Base-by-base conservation (phyloP, 2,329 filamentous ascomycete genomes). In the Colletotrichum sp. region DNA sequence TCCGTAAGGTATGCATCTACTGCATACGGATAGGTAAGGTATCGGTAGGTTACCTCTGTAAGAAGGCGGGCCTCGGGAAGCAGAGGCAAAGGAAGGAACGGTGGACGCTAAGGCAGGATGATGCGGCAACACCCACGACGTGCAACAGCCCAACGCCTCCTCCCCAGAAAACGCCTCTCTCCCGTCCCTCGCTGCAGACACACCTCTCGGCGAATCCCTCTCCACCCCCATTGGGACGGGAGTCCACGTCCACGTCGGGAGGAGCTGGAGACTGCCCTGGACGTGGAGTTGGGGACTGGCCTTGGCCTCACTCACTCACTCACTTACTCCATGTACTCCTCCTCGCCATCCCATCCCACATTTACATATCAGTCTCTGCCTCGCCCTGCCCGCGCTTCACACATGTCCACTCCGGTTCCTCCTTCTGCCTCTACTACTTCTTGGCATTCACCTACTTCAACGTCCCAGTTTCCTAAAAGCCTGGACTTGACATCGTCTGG, bases 281-380 rank as follows among this genome's bases (percentile, higher is more conserved):
- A 52, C 43, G 55, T 59, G 55, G 55, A 68, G 43, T 61, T 36
- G 57, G 34, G 43, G 26, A 24, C 28, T 48, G 39, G 43, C n/a
- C n/a, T 24, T 52, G 43, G 43, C n/a, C n/a, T 52, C 43, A 52
- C 43, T 52, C 59, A 52, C 43, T 52, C 43, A 52, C n/a, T 52
- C n/a, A 63, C 59, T 34, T 24, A 57, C 30, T 61, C 59, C 26
- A n/a, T 34, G 28, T 32, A n/a, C 18, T 39, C 36, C 36, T 39
- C 36, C 16, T 39, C 36, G 36, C 36, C 36, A 39, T 39, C 36
- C 36, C 36, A 70, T 71, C 68, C 68, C 73, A 52, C 71, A 68
- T 68, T 43, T 75, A 73, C 70, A 75, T 73, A 75, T 73, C 64
- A 64, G 57, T 39, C 61, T 71, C 57, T 24, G 39, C 39, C 39